These are phyloP conservation scores for Acanthamoeba castellanii DNA, from an alignment of 208 protist species.

Conservation along the genomic window DNA sequence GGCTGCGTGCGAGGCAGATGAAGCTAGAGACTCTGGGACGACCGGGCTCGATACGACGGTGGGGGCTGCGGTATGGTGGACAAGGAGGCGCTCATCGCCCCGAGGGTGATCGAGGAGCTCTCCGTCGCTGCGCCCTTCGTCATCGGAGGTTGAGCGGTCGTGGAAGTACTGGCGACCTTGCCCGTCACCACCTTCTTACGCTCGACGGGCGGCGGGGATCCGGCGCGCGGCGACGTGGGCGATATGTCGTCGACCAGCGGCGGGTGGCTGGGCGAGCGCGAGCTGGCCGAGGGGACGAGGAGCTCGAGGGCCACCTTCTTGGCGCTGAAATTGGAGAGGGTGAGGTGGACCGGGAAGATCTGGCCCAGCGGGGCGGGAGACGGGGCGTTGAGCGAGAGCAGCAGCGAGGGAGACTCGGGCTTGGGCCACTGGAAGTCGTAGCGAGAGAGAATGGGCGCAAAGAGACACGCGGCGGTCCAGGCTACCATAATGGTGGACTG, in stretches of 20 bases:
- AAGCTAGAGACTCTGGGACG: neutral
- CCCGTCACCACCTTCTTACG: neutral
- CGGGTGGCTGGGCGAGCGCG: conserved; percentile 38
- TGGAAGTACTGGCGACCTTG: neutral
- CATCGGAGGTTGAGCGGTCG: neutral
- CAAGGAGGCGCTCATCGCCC: neutral
- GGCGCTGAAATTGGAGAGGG: neutral
- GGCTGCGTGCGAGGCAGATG: neutral
- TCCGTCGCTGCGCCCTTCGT: neutral
- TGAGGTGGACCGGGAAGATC: conserved; percentile 63
- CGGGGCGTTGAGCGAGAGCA: conserved; percentile 46
- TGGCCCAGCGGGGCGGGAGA: conserved; percentile 32
- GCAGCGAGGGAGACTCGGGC: conserved; percentile 22
- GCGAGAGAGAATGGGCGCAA: conserved; percentile 47
- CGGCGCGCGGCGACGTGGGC: conserved; percentile 9
- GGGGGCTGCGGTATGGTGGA: neutral
- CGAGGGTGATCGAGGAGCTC: neutral
- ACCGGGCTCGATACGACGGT: neutral
- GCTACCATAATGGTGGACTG: conserved; percentile 59
- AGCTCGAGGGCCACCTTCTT: conserved; percentile 55
- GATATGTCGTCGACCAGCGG: conserved; percentile 34
- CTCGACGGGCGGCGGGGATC: neutral
- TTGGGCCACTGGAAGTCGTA: conserved; percentile 67
- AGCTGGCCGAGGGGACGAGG: conserved; percentile 1
- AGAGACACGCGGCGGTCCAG: conserved; percentile 42